Evolutionary conservation across 2,329 filamentous ascomycete genomes (phyloP).

Genomic region (Botryosphaeria dothidea): DNA sequence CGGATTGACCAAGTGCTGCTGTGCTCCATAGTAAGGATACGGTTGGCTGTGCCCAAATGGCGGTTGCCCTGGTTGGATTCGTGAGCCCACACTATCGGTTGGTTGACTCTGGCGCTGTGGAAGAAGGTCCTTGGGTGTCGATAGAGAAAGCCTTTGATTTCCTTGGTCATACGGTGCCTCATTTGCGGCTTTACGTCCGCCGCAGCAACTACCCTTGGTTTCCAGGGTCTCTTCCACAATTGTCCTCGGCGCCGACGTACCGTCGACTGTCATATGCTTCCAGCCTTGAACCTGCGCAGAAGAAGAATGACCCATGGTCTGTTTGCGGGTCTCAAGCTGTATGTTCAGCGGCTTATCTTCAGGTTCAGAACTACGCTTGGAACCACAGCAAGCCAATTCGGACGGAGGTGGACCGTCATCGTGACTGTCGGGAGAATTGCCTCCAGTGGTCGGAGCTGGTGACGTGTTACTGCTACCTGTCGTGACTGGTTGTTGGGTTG

Average conservation of each 20-base stretch:
- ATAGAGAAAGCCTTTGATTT: neutral
- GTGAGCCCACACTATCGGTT: neutral
- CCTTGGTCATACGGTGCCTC: neutral
- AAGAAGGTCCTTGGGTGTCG: neutral
- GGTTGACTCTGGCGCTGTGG: neutral
- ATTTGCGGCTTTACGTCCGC: neutral
- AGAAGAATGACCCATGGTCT: constrained; percentile 1
- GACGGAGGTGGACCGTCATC: neutral
- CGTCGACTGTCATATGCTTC: constrained; percentile 13
- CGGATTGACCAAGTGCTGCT: neutral
- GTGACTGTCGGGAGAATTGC: constrained; percentile 1
- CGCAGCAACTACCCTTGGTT: constrained; percentile 4
- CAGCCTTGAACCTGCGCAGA: constrained; percentile 12
- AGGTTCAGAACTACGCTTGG: neutral
- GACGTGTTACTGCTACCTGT: constrained; percentile 1
- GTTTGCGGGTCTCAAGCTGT: constrained; percentile 14
- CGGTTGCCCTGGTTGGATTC: neutral
- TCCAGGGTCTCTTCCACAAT: neutral
- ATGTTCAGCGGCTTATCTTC: constrained; percentile 4
- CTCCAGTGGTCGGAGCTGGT: neutral
- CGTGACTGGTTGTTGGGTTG: neutral
- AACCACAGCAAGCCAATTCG: neutral
- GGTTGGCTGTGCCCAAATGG: neutral
- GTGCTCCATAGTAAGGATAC: neutral
- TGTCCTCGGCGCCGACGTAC: neutral